Base-by-base conservation (phyloP, 1,284 basidiomycete genomes). In the Rhodotorula sp. region DNA sequence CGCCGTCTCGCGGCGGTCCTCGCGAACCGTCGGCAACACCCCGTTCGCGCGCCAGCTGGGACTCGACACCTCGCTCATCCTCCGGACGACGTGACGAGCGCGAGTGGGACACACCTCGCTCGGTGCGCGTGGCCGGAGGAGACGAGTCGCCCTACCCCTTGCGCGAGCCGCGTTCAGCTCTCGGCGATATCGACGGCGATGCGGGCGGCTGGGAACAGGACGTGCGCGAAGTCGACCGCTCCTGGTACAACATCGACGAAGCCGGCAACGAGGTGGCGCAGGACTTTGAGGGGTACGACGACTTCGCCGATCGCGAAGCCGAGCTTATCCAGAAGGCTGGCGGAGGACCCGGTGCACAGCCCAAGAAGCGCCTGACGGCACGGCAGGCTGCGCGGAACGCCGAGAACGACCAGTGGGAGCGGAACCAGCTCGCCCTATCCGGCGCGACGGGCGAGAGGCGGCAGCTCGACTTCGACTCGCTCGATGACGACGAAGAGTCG, bases 361-460 rank as follows among this genome's bases (percentile, higher is more conserved):
- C 63, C 9, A 71, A 89, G 85, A 92, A 89, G 81, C 89, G 89
- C 80, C 87, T 94, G 26, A 94, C 92, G 1, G 94, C 94, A 6
- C 85, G 88, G 65, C 93, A 96, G 80, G 93, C 93, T 1, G 93
- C 95, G 87, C 94, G 93, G 79, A 97, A 97, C 76, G 92, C 92
- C 30, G 96, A 99, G 79, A 95, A 94, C 75, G 95, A 99, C 76
- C 83, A 95, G 1, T 99, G 96, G 96, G 96, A 99, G 83, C 91
- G 90, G 11, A 98, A 99, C 77, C 90, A 94, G 77, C 92, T 99
- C 88, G 85, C 94, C 18, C 93, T 91, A 0, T 97, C 94, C 20
- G 96, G 96, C 77, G 89, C 98, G 22, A 91, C 91, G 2, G 91
- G 91, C 8, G 73, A 78, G 28, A 87, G 91, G 44, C 89, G 87